A percentile compares a stretch with the other conserved stretches of the same genome.
Conservation (phyloP, 176 grass and related monocot species). For the Bothriochloa decipiens region DNA sequence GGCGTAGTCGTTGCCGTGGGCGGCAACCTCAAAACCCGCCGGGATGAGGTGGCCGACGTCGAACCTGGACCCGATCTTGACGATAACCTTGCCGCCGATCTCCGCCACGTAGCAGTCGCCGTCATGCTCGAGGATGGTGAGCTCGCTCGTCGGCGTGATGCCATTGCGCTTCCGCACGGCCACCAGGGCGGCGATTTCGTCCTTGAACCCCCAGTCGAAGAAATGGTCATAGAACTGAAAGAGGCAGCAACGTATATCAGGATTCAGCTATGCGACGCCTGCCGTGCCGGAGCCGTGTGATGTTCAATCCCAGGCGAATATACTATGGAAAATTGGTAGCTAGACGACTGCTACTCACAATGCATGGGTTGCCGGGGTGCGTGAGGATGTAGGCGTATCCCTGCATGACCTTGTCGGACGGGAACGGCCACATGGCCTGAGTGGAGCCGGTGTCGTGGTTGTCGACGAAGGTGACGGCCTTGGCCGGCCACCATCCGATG, state of each 20-base stretch:
- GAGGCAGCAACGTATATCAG: neutral
- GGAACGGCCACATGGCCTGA: conserved; percentile 68
- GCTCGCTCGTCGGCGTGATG: neutral
- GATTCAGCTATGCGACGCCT: neutral
- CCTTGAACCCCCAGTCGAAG: neutral
- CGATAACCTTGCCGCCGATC: neutral
- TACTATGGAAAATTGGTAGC: neutral
- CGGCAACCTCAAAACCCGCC: neutral
- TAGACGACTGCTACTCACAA: too few species aligned
- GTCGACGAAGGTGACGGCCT: conserved; percentile 86
- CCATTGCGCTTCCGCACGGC: neutral
- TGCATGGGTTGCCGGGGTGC: conserved; percentile 68
- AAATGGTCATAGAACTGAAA: conserved; percentile 19
- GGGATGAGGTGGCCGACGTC: neutral
- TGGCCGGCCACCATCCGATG: conserved; percentile 63
- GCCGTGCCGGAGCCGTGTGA: neutral
- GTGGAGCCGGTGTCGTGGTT: conserved; percentile 93
- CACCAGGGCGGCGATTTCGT: neutral
- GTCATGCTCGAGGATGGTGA: neutral
- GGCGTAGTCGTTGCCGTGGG: neutral
- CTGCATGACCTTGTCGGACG: conserved; percentile 76
- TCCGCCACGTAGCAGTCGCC: conserved; percentile 4
- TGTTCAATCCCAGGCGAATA: neutral
- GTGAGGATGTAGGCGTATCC: conserved; percentile 86
- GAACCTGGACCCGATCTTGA: neutral